Conservation (phyloP, 148 eudicot genomes). For the Diospyros lotus region DNA sequence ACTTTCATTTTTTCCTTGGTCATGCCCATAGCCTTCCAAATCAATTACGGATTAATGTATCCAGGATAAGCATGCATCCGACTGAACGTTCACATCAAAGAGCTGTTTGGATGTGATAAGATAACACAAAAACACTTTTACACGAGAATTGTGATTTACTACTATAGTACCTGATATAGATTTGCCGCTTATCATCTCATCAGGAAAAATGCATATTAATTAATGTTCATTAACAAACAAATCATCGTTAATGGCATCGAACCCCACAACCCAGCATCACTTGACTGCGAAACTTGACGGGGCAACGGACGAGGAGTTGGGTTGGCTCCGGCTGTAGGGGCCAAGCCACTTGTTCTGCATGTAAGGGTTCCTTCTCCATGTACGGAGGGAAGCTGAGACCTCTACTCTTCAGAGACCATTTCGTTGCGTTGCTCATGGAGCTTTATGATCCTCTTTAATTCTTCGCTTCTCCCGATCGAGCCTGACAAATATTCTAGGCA, state of each 20-base stretch:
- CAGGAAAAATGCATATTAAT: too few relatives aligned
- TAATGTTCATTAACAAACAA: background rate
- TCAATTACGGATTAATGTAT: too few relatives aligned
- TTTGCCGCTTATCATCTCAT: too few relatives aligned
- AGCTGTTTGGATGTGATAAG: too few relatives aligned
- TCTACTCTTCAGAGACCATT: slow-evolving; percentile 60
- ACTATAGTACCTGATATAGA: too few relatives aligned
- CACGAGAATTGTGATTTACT: too few relatives aligned
- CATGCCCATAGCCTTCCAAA: too few relatives aligned
- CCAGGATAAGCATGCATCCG: too few relatives aligned
- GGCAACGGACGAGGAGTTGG: background rate
- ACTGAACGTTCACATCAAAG: too few relatives aligned
- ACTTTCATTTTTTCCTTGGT: too few relatives aligned
- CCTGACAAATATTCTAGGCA: slow-evolving; percentile 53
- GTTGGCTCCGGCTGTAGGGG: slow-evolving; percentile 43
- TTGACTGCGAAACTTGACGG: slow-evolving; percentile 16
- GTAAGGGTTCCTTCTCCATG: slow-evolving; percentile 75
- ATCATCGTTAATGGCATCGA: slow-evolving; percentile 30
- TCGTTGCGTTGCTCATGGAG: slow-evolving; percentile 50
- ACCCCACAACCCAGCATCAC: slow-evolving; percentile 38
- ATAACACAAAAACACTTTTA: too few relatives aligned
- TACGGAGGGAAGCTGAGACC: slow-evolving; percentile 60
- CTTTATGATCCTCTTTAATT: slow-evolving; percentile 48
- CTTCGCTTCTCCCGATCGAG: slow-evolving; percentile 30
- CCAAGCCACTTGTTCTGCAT: slow-evolving; percentile 96